phyloP scores from a whole-genome alignment of 2,329 filamentous ascomycete species.

The Diaporthe citri region DNA sequence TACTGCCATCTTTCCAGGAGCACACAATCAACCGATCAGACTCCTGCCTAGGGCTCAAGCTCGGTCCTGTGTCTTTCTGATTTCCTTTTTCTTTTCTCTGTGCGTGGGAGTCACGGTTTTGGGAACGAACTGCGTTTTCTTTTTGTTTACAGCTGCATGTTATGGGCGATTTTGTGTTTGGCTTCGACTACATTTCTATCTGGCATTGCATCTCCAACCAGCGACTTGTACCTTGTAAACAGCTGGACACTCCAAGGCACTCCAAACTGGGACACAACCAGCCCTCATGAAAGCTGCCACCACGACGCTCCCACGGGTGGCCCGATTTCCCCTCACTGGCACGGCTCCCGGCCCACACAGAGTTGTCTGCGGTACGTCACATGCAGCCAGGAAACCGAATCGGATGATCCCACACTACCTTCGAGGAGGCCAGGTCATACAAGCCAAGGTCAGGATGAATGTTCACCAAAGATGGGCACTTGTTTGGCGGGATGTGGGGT shows the following conservation, averaged over 20 bases:
- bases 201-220: slow-evolving; percentile 27
- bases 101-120: slow-evolving; percentile 38
- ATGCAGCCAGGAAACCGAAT: background rate
- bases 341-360: background rate
- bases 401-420: background rate
- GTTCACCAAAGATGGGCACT: slow-evolving; percentile 11
- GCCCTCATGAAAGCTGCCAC: background rate
- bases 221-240: background rate
- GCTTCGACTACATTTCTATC: slow-evolving; percentile 21
- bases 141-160: slow-evolving; percentile 34
- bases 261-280: background rate
- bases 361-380: background rate
- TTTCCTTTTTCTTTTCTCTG: slow-evolving; percentile 10
- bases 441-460: slow-evolving; percentile 1
- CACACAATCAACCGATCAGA: slow-evolving; percentile 2
- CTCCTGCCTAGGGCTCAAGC: slow-evolving; percentile 4
- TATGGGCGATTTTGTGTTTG: slow-evolving; percentile 31
- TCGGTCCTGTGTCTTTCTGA: background rate
- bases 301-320: background rate
- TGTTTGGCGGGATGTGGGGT: slow-evolving; percentile 5
- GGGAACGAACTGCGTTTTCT: slow-evolving; percentile 33
- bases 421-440: background rate
- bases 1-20: slow-evolving; percentile 9
- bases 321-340: background rate
- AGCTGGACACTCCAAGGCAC: background rate